Evolutionary conservation across 1,139 yeast genomes (phyloP).

Genomic region (Candida pseudoviswanathii): DNA sequence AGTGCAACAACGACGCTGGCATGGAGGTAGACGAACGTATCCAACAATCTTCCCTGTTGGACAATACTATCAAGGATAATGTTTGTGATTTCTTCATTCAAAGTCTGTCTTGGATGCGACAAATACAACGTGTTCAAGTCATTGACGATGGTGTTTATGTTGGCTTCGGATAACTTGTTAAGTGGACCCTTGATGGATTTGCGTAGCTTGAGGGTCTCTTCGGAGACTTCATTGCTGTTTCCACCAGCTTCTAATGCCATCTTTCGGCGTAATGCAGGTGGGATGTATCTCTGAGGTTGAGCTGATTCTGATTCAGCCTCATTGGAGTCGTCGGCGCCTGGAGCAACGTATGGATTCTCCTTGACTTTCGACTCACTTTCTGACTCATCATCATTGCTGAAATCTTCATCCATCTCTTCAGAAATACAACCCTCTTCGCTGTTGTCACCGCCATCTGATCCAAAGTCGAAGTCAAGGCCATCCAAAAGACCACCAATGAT

Average conservation of each 20-base stretch:
- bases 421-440: slow-evolving; percentile 44
- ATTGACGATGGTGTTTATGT: slow-evolving; percentile 66
- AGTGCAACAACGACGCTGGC: slow-evolving; percentile 77
- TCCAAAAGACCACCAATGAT: slow-evolving; percentile 73
- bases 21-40: slow-evolving; percentile 77
- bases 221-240: slow-evolving; percentile 35
- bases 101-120: slow-evolving; percentile 72
- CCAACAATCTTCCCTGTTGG: slow-evolving; percentile 66
- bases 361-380: slow-evolving; percentile 35
- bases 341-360: slow-evolving; percentile 90
- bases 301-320: slow-evolving; percentile 19
- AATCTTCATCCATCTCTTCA: slow-evolving; percentile 62
- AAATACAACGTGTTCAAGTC: slow-evolving; percentile 66
- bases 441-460: slow-evolving; percentile 20
- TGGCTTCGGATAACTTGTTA: slow-evolving; percentile 86
- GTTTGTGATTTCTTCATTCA: slow-evolving; percentile 66
- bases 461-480: slow-evolving; percentile 69
- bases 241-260: slow-evolving; percentile 36
- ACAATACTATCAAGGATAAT: slow-evolving; percentile 68
- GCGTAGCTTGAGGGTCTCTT: slow-evolving; percentile 52
- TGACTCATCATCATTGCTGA: slow-evolving; percentile 19
- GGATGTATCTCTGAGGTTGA: slow-evolving; percentile 57
- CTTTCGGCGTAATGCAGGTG: slow-evolving; percentile 77
- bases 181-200: slow-evolving; percentile 76
- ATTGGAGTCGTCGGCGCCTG: slow-evolving; percentile 31